Conservation (phyloP, 352 stramenopile species). For the Phytophthora sojae region DNA sequence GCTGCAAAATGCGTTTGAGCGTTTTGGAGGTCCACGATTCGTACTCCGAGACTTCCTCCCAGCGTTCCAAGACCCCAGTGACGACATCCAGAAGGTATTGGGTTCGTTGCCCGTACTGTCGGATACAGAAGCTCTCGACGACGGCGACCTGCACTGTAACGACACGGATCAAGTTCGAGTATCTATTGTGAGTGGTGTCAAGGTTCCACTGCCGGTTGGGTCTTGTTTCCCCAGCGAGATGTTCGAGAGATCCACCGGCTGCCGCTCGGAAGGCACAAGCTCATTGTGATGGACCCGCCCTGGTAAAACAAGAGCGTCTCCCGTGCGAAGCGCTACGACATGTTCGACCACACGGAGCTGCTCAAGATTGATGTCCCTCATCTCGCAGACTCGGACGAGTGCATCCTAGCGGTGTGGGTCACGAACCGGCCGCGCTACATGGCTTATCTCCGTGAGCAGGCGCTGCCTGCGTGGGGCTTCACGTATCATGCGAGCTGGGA, state of each 20-base stretch:
- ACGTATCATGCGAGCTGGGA: slow-evolving; percentile 69
- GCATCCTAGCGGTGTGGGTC: slow-evolving; percentile 78
- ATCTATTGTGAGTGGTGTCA: slow-evolving; percentile 9
- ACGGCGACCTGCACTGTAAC: slow-evolving; percentile 28
- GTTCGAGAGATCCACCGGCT: slow-evolving; percentile 35
- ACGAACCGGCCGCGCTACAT: slow-evolving; percentile 73
- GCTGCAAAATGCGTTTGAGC: slow-evolving; percentile 33
- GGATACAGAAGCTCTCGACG: slow-evolving; percentile 13
- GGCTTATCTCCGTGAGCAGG: slow-evolving; percentile 61
- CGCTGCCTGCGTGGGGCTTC: slow-evolving; percentile 71
- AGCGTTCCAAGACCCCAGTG: slow-evolving; percentile 6
- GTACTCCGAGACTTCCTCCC: slow-evolving; percentile 29
- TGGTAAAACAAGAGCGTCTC: slow-evolving; percentile 85
- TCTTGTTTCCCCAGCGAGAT: slow-evolving; percentile 37
- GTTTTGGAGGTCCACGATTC: slow-evolving; percentile 32
- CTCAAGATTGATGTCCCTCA: slow-evolving; percentile 48
- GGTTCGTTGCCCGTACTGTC: slow-evolving; percentile 8
- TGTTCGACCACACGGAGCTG: slow-evolving; percentile 67
- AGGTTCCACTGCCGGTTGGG: slow-evolving; percentile 32
- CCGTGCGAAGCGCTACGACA: slow-evolving; percentile 62
- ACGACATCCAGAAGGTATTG: not conserved
- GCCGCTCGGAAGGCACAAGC: slow-evolving; percentile 23
- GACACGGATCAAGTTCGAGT: slow-evolving; percentile 26
- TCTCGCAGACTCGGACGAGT: slow-evolving; percentile 46
- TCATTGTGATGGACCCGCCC: slow-evolving; percentile 76